A percentile compares a stretch with the other conserved stretches of the same genome.
phyloP scores from a whole-genome alignment of 1,284 basidiomycete genomes.

The Bondarzewia mesenterica region DNA sequence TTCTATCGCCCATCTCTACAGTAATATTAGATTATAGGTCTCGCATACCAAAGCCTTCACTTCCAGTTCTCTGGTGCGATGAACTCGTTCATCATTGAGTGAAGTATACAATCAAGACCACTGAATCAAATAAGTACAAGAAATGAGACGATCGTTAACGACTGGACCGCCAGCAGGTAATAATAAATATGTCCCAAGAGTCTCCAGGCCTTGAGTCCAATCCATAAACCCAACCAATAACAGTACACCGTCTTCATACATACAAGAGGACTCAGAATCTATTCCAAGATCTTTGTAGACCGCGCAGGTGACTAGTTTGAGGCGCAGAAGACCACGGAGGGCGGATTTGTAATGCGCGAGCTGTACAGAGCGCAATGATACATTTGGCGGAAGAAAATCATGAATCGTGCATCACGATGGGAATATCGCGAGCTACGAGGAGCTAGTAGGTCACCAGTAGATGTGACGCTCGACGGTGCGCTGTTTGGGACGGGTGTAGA shows the following conservation, averaged over 20 bases:
- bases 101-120: too few species aligned
- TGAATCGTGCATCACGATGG: background rate
- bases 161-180: background rate
- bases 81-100: too few species aligned
- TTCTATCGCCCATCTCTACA: too few species aligned
- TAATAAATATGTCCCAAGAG: background rate
- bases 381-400: background rate
- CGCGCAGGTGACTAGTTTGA: too few species aligned
- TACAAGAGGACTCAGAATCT: background rate
- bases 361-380: background rate
- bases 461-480: constrained; percentile 59
- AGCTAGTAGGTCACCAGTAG: constrained; percentile 54
- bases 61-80: too few species aligned
- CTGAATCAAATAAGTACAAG: too few species aligned
- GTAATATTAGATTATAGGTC: too few species aligned
- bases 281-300: too few species aligned
- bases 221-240: background rate
- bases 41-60: too few species aligned
- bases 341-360: background rate
- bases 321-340: too few species aligned
- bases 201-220: too few species aligned
- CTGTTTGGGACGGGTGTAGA: constrained; percentile 46
- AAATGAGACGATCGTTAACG: too few species aligned
- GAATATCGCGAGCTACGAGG: background rate
- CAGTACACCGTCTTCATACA: background rate